Percentiles rank a stretch among this genome's conserved stretches.
phyloP scores from a whole-genome alignment of 2,329 filamentous ascomycete genomes.

The Trichoderma aggressivum region DNA sequence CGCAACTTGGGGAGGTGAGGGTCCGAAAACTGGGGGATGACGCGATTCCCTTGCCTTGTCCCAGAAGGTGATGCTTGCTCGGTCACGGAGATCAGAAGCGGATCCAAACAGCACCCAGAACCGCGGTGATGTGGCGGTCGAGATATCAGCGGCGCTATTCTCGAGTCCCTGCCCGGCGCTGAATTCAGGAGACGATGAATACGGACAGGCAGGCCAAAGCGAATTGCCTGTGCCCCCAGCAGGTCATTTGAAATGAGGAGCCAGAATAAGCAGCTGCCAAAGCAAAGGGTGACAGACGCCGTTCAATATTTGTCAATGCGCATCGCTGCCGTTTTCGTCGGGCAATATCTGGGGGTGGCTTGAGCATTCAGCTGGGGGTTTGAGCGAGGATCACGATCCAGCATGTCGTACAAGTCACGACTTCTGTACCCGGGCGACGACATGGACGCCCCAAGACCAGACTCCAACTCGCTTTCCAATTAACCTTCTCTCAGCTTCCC shows the following conservation, averaged over 20 bases:
- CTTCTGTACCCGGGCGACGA: not conserved
- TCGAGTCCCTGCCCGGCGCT: conserved; percentile 5
- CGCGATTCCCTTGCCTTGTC: conserved; percentile 1
- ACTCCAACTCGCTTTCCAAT: not conserved
- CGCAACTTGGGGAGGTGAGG: not conserved
- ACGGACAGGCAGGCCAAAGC: not conserved
- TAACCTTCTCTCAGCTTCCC: not conserved
- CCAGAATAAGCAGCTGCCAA: not conserved
- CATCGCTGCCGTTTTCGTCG: conserved; percentile 5
- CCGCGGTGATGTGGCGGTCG: not conserved
- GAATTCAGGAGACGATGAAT: conserved; percentile 3
- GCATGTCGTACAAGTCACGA: not conserved
- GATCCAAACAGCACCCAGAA: not conserved
- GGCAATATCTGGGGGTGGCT: not conserved
- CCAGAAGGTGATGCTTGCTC: conserved; percentile 4
- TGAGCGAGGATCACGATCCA: conserved; percentile 10
- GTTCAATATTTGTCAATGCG: not conserved
- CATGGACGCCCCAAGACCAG: not conserved
- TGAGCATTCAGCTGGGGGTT: not conserved
- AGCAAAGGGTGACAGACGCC: not conserved
- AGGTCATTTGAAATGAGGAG: not conserved
- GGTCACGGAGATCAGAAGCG: not conserved
- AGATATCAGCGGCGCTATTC: conserved; percentile 2
- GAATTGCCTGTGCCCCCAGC: not conserved
- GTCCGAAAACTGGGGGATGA: conserved; percentile 10